phyloP scores from a whole-genome alignment of 2,329 filamentous ascomycete genomes.

The Epichloe hybrida region DNA sequence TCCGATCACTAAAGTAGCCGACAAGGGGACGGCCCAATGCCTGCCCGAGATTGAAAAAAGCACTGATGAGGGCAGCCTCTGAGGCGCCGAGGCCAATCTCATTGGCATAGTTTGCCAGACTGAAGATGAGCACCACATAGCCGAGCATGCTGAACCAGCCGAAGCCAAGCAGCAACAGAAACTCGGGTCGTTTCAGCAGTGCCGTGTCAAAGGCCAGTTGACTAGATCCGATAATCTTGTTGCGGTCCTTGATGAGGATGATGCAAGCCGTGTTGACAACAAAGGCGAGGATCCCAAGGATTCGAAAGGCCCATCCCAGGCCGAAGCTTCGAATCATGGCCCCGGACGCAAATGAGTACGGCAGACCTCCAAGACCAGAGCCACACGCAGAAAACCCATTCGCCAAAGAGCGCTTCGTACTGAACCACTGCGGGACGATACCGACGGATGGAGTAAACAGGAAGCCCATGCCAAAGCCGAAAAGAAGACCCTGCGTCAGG shows the following conservation, averaged over 20 bases:
- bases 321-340: constrained; percentile 54
- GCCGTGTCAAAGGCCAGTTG: constrained; percentile 52
- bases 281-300: constrained; percentile 49
- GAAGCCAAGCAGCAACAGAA: constrained; percentile 51
- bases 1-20: constrained; percentile 55
- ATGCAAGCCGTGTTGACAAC: constrained; percentile 50
- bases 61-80: constrained; percentile 59
- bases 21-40: constrained; percentile 58
- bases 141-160: constrained; percentile 59
- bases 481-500: constrained; percentile 59
- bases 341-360: constrained; percentile 54
- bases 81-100: constrained; percentile 51
- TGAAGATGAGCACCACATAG: constrained; percentile 67
- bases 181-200: constrained; percentile 49
- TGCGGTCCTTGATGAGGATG: constrained; percentile 55
- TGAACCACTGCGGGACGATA: constrained; percentile 64
- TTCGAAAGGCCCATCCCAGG: constrained; percentile 52
- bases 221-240: constrained; percentile 53
- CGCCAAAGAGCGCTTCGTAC: constrained; percentile 51
- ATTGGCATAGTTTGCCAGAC: constrained; percentile 58
- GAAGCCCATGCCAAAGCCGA: constrained; percentile 69
- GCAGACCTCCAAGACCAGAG: constrained; percentile 59
- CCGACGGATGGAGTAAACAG: constrained; percentile 56
- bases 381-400: constrained; percentile 57
- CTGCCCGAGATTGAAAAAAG: constrained; percentile 52